Base-by-base conservation (phyloP, 2,329 filamentous ascomycete species). In the Ustulina deusta region DNA sequence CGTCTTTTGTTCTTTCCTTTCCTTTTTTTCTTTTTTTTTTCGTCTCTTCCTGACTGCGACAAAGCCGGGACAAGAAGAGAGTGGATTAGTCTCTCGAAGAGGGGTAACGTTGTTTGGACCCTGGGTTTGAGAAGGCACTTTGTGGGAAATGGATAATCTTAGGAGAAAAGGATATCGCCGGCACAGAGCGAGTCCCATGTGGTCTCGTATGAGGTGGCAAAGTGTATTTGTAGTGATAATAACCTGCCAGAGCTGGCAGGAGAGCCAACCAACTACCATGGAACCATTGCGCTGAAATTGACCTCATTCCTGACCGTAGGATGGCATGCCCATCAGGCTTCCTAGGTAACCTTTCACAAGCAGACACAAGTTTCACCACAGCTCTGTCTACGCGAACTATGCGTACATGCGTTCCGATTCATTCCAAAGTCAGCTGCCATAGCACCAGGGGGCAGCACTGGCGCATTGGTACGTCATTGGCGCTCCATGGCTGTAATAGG, bases 171-270 rank as follows among this genome's bases (percentile, higher is more conserved):
- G 17, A 48, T 36, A 17, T 63, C 15, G 13, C 25, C 52, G 40
- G 48, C 29, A 32, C 42, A 40, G 40, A 36, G 32, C 54, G 58
- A 65, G 44, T 6, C 25, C 52, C 40, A 52, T 27, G 10, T 38
- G 54, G 48, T 40, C 49, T 60, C 46, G 49, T 66, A 42, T 9
- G 38, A 29, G 57, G 61, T 20, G 20, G 51, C 66, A 25, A 49
- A 55, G 42, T 66, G 66, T 69, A 69, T 57, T 69, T 69, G 64
- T 67, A 66, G 44, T 63, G 40, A 54, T 66, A 70, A 61, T 56
- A 61, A 52, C 46, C 48, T 60, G 52, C 15, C 11, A 27, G 34
- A 29, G 7, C 20, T 17, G 55, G 38, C 32, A 49, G 51, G 25
- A 42, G 54, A 51, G 38, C 57, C 54, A 61, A 56, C 54, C 52